phyloP scores from a whole-genome alignment of 2,329 filamentous ascomycete species.

The Onygenales sp. region DNA sequence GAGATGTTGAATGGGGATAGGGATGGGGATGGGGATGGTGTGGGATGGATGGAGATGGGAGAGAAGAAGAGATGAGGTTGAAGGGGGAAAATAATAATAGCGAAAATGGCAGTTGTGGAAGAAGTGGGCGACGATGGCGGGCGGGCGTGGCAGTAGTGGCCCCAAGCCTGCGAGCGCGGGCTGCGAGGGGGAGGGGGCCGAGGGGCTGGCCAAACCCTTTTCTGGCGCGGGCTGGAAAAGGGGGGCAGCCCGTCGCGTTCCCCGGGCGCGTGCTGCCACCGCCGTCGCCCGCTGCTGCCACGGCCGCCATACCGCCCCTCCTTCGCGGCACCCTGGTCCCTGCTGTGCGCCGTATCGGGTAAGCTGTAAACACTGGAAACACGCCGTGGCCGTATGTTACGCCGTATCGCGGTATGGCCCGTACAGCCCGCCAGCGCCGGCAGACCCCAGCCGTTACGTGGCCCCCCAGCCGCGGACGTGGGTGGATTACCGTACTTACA shows the following conservation, averaged over 20 bases:
- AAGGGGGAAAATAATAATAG: constrained; percentile 6
- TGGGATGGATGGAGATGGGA: constrained; percentile 12
- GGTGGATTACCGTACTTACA: too few species aligned
- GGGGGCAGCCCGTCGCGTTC: background rate
- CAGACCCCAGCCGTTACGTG: too few species aligned
- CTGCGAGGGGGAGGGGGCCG: background rate
- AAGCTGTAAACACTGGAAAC: background rate
- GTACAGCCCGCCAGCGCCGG: background rate
- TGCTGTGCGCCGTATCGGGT: background rate
- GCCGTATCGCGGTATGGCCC: background rate
- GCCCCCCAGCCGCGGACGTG: too few species aligned
- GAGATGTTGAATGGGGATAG: constrained; percentile 11
- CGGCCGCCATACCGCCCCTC: background rate
- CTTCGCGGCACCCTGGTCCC: background rate
- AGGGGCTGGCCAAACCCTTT: background rate
- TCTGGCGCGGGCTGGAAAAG: background rate
- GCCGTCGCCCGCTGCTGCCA: background rate
- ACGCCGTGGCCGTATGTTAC: background rate
- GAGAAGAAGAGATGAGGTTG: constrained; percentile 13
- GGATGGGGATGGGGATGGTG: constrained; percentile 11
- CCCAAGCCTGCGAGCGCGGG: background rate
- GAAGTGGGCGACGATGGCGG: background rate
- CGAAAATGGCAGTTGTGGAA: constrained; percentile 5
- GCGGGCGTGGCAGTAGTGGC: constrained; percentile 6
- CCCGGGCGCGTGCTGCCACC: background rate